Evolutionary conservation across 2,329 filamentous ascomycete genomes (phyloP), one percentile per base, ranked within the genome.

Genomic region (Aspergillus eucalypticola): DNA sequence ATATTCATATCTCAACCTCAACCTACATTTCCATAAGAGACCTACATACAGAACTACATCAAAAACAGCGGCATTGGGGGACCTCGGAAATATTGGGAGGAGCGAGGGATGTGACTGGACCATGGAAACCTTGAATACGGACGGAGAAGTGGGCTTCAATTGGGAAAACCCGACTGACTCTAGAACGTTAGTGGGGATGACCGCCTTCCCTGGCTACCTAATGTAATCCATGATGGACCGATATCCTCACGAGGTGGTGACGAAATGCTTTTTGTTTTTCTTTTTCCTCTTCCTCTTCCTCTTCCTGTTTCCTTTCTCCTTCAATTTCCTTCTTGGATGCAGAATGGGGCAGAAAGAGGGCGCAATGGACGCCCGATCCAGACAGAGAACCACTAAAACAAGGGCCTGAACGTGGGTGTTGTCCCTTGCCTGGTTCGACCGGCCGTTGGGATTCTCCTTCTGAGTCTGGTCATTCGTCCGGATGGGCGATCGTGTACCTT

Each of bases 371-470:
- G 46, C 46, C 46, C 46, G 46, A 50, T 50, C 46, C 46, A 15
- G n/a, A 32, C 3, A n/a, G 15, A n/a, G 23, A 50, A 29, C 25
- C 32, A 32, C 53, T 32, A 35, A 46, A 46, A 46, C 39, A 46
- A 55, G 53, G 53, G 53, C 53, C 53, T 55, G 53, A 55, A 55
- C 53, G 53, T 55, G 52, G 53, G 25, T 46, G 53, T 17, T 46
- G 53, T 55, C 53, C 53, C 53, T 55, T 55, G 41, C 53, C 53
- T 55, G 25, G 53, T 39, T 42, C 38, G 39, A 39, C 23, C 46
- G 46, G 25, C 46, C 46, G 46, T 50, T 50, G 46, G 46, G 25
- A 27, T n/a, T 29, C 27, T 25, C 41, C 41, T 21, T 35, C 32
- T 35, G 32, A 44, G 41, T 52, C 29, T 19, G 35, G 50, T 39